Conservation (phyloP, 2,329 filamentous ascomycete genomes). For the Fusarium verticillioides region DNA sequence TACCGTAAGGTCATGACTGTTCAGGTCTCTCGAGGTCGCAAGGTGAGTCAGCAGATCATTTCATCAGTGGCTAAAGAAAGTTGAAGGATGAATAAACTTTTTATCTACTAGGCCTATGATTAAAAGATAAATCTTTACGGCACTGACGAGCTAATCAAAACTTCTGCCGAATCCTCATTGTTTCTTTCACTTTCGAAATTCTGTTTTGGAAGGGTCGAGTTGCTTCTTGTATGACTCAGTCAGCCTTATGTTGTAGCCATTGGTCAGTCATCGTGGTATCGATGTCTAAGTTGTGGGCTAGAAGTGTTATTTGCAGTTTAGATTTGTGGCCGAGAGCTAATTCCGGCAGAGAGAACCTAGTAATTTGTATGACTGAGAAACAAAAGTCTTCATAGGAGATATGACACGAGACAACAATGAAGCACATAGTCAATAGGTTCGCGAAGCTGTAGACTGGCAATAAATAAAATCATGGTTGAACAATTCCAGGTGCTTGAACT, state of each 20-base stretch:
- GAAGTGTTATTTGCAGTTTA: too few species aligned
- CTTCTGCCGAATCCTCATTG: neutral
- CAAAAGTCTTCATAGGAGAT: neutral
- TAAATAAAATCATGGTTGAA: neutral
- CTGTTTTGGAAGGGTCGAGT: neutral
- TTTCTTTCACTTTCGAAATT: too few species aligned
- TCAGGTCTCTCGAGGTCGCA: neutral
- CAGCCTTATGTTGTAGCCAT: too few species aligned
- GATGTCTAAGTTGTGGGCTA: too few species aligned
- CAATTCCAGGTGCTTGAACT: too few species aligned
- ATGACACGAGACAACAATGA: neutral
- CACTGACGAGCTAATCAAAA: fast-evolving
- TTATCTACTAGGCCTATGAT: neutral
- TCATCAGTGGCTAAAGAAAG: neutral
- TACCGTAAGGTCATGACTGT: too few species aligned
- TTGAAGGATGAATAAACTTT: too few species aligned
- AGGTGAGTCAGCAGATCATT: neutral
- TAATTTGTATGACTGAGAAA: too few species aligned
- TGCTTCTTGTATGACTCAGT: too few species aligned
- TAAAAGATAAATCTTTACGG: fast-evolving
- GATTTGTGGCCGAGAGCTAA: too few species aligned
- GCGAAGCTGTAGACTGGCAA: fast-evolving
- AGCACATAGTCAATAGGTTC: neutral
- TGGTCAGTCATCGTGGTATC: too few species aligned
- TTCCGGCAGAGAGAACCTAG: too few species aligned